These are phyloP conservation scores for Alternaria solani DNA, from an alignment of 2,329 filamentous ascomycete species.

Conservation along the genomic window DNA sequence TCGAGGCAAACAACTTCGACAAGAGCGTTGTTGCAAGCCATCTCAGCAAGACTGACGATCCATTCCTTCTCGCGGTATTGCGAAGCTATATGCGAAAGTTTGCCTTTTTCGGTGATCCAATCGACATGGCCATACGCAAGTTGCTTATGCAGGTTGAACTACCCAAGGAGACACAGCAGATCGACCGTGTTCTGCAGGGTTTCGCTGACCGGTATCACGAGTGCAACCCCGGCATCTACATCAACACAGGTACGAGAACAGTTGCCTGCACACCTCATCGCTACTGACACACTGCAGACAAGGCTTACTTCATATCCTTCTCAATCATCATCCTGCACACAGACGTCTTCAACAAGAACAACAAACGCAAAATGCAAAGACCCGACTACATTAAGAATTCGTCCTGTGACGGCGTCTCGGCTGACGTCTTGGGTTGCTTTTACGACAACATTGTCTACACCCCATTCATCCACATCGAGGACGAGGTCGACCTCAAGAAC, in stretches of 20 bases:
- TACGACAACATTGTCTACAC: constrained; percentile 99
- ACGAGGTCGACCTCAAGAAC: constrained; percentile 81
- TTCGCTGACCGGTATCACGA: constrained; percentile 98
- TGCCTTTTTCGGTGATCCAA: constrained; percentile 93
- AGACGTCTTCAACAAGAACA: constrained; percentile 99
- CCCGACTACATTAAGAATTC: constrained; percentile 95
- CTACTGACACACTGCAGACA: constrained; percentile 62
- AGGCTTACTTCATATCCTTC: constrained; percentile 98
- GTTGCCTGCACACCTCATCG: background rate
- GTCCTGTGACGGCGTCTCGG: constrained; percentile 86
- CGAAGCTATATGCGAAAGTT: constrained; percentile 96
- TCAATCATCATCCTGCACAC: constrained; percentile 96
- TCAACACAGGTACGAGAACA: constrained; percentile 66
- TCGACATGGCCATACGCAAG: constrained; percentile 97
- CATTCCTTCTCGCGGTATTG: constrained; percentile 82
- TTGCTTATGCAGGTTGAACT: constrained; percentile 95
- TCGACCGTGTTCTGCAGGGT: constrained; percentile 90
- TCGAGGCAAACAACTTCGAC: constrained; percentile 80
- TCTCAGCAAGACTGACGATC: constrained; percentile 84
- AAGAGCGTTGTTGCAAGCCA: constrained; percentile 84
- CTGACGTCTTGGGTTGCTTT: constrained; percentile 92
- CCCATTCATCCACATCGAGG: constrained; percentile 96
- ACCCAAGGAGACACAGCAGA: constrained; percentile 97
- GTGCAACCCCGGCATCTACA: constrained; percentile 96
- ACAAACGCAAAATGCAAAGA: constrained; percentile 99